phyloP scores from a whole-genome alignment of 2,329 filamentous ascomycete species.

The Paraphaeosphaeria minitans region DNA sequence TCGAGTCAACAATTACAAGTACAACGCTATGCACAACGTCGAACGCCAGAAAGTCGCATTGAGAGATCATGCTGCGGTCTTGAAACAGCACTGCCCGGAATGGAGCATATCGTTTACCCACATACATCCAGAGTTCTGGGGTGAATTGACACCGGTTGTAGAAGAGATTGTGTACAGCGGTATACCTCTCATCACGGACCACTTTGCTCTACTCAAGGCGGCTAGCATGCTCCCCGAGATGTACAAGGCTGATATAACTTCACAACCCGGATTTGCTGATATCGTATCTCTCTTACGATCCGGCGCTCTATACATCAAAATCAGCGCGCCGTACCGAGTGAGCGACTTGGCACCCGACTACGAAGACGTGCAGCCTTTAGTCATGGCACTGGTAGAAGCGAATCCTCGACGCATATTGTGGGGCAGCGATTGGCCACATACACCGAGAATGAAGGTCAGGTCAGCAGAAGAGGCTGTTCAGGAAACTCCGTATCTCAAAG shows the following conservation, averaged over 20 bases:
- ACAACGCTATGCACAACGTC: slow-evolving; percentile 46
- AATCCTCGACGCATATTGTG: slow-evolving; percentile 44
- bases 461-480: slow-evolving; percentile 40
- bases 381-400: slow-evolving; percentile 38
- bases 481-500: slow-evolving; percentile 34
- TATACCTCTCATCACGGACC: slow-evolving; percentile 44
- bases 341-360: slow-evolving; percentile 38
- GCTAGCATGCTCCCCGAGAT: slow-evolving; percentile 37
- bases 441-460: slow-evolving; percentile 46
- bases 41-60: slow-evolving; percentile 42
- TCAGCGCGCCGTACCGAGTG: slow-evolving; percentile 48
- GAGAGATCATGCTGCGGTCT: slow-evolving; percentile 31
- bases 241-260: slow-evolving; percentile 25
- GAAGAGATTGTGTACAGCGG: slow-evolving; percentile 23
- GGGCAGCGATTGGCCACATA: slow-evolving; percentile 51
- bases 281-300: slow-evolving; percentile 38
- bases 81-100: slow-evolving; percentile 22
- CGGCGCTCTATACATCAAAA: slow-evolving; percentile 45
- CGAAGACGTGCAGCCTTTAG: slow-evolving; percentile 38
- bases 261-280: slow-evolving; percentile 37
- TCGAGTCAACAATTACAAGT: slow-evolving; percentile 46
- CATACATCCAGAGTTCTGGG: slow-evolving; percentile 40
- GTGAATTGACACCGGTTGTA: slow-evolving; percentile 27
- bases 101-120: slow-evolving; percentile 44
- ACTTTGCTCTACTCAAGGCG: slow-evolving; percentile 46